These are phyloP conservation scores for Arctostaphylos glauca DNA, from an alignment of 148 eudicot species.

Conservation along the genomic window DNA sequence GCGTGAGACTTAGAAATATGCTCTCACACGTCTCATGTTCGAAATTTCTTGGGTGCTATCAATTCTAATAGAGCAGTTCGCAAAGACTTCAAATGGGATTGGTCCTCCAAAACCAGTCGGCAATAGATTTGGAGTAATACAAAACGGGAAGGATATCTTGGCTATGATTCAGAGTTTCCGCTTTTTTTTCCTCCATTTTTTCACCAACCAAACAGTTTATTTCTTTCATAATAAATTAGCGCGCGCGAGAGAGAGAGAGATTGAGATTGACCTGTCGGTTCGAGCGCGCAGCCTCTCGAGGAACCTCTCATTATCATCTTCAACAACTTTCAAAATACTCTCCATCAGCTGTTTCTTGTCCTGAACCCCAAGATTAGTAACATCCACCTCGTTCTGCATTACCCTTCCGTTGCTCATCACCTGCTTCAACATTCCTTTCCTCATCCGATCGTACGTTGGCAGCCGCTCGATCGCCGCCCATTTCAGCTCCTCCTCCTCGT, in stretches of 20 bases:
- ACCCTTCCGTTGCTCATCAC: constrained; percentile 23
- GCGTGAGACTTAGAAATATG: too few relatives aligned
- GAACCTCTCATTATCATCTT: constrained; percentile 39
- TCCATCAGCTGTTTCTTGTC: constrained; percentile 34
- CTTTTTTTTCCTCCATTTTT: not conserved
- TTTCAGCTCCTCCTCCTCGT: constrained; percentile 31
- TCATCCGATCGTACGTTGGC: constrained; percentile 27
- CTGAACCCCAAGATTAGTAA: constrained; percentile 17
- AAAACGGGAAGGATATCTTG: too few relatives aligned
- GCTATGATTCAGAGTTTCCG: not conserved
- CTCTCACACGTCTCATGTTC: too few relatives aligned
- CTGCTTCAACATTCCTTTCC: constrained; percentile 21
- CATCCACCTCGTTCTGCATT: constrained; percentile 21
- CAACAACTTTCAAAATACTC: constrained; percentile 18
- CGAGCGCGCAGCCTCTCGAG: constrained; percentile 29
- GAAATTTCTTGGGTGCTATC: too few relatives aligned
- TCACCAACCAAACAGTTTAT: not conserved
- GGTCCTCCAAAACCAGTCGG: too few relatives aligned
- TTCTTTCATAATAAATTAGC: not conserved
- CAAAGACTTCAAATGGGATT: too few relatives aligned
- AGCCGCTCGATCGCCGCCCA: constrained; percentile 31
- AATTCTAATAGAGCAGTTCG: too few relatives aligned
- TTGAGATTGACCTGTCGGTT: constrained; percentile 17
- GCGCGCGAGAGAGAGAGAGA: not conserved
- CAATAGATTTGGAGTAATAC: too few relatives aligned